These are phyloP conservation scores for Termitomyces titanicus DNA, from an alignment of 768 basidiomycete genomes.

Conservation along the genomic window DNA sequence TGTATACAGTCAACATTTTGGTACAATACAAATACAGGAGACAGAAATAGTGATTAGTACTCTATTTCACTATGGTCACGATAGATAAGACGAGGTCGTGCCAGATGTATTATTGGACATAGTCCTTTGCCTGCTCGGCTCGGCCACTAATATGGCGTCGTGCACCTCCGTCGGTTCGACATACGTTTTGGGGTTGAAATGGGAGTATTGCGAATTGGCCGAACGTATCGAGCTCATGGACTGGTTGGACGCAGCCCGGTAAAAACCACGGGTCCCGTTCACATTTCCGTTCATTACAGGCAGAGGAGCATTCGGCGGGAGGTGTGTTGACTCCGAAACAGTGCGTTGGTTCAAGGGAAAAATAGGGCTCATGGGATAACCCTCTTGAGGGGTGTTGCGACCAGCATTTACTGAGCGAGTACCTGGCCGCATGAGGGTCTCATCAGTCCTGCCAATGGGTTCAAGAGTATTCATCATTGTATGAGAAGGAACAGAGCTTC, in stretches of 20 bases:
- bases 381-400: conserved; percentile 1
- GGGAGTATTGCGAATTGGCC: conserved; percentile 8
- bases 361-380: background rate
- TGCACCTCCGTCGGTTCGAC: conserved; percentile 7
- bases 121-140: background rate
- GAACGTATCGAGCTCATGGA: conserved; percentile 9
- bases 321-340: conserved; percentile 3
- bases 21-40: background rate
- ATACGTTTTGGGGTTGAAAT: conserved; percentile 6
- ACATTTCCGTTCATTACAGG: background rate
- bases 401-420: background rate
- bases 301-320: background rate
- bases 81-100: conserved; percentile 4
- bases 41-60: background rate
- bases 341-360: conserved; percentile 8
- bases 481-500: conserved; percentile 3
- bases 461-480: background rate
- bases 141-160: background rate
- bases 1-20: background rate
- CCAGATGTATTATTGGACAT: background rate
- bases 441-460: background rate
- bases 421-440: conserved; percentile 2
- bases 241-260: conserved; percentile 7
- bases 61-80: background rate
- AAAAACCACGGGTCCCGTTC: background rate